phyloP scores from a whole-genome alignment of 352 stramenopile genomes.

The Globisporangium viniferum region DNA sequence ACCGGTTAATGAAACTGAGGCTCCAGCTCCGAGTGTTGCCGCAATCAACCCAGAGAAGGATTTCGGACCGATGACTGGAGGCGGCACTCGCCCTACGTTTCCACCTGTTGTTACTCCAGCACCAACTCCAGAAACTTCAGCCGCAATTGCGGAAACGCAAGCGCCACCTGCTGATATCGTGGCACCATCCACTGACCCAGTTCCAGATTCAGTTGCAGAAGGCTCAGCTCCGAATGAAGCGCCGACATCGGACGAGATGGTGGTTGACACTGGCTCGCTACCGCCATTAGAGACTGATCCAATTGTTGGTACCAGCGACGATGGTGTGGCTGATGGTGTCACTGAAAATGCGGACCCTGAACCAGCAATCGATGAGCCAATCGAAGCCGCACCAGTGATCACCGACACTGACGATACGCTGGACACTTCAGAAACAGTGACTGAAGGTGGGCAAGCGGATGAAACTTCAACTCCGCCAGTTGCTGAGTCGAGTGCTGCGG shows the following conservation, averaged over 20 bases:
- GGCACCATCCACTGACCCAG: not conserved
- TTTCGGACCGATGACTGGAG: slow-evolving; percentile 2
- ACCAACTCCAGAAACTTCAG: not conserved
- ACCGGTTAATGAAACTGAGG: not conserved
- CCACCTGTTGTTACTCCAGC: not conserved
- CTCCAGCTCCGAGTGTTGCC: not conserved
- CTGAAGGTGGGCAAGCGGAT: not conserved
- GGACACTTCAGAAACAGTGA: not conserved
- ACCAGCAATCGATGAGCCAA: not conserved
- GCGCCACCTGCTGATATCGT: not conserved
- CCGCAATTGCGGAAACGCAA: not conserved
- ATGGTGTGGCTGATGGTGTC: not conserved
- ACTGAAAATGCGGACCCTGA: not conserved
- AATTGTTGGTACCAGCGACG: not conserved
- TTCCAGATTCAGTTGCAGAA: not conserved
- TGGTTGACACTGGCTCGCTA: not conserved
- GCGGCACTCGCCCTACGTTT: not conserved
- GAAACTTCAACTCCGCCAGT: not conserved
- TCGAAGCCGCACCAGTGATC: not conserved
- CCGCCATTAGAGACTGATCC: not conserved
- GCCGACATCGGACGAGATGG: not conserved
- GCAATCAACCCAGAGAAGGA: not conserved
- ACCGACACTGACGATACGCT: not conserved
- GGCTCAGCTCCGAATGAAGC: not conserved
- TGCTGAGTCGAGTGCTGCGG: not conserved